Base-by-base conservation (phyloP, 208 protist species). In the Acanthamoeba lenticulata region DNA sequence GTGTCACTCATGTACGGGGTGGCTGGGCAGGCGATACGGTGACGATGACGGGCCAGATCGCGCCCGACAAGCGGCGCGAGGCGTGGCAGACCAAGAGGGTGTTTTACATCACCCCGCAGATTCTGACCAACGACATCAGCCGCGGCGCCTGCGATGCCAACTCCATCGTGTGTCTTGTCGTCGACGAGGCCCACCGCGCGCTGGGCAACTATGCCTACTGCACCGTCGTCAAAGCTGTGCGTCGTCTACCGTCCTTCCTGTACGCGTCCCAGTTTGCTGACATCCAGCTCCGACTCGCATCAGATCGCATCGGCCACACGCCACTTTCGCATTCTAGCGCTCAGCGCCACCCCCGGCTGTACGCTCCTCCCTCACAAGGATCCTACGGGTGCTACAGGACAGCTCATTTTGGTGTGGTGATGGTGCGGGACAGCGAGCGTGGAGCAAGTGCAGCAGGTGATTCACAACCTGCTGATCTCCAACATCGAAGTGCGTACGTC, bases 131-230 rank as follows among this genome's bases (percentile, higher is more conserved):
- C 47, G 97, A 98, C 88, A 91, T 98, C 29, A 93, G 72, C 83
- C 13, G 57, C 19, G 83, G 47, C 7, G 57, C 77, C 9, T 94
- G 49, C 42, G 74, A 92, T 13, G 77, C 94, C 1, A 60, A 65
- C 1, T 29, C 65, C 0, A 96, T 98, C 44, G 94, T 97, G 27
- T 97, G 95, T 52, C 47, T 98, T 0, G 96, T 98, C 3, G n/a
- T 98, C 0, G 97, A 98, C 91, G 97, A 98, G 69, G 96, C 97
- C n/a, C 97, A 98, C 83, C 77, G 95, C 15, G 97, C 97, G 1
- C 86, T 81, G 13, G 96, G 96, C 27, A 92, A 97, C 55, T 72
- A 96, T 49, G 94, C 97, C 0, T 98, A 98, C 90, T 96, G 94
- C 47, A 27, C 27, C 3, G 65, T 97, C 0, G 74, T 97, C 0